A percentile compares a stretch with the other conserved stretches of the same genome.
These are phyloP conservation scores for Arthroderma sp. DNA, from an alignment of 2,329 filamentous ascomycete species.

Conservation along the genomic window DNA sequence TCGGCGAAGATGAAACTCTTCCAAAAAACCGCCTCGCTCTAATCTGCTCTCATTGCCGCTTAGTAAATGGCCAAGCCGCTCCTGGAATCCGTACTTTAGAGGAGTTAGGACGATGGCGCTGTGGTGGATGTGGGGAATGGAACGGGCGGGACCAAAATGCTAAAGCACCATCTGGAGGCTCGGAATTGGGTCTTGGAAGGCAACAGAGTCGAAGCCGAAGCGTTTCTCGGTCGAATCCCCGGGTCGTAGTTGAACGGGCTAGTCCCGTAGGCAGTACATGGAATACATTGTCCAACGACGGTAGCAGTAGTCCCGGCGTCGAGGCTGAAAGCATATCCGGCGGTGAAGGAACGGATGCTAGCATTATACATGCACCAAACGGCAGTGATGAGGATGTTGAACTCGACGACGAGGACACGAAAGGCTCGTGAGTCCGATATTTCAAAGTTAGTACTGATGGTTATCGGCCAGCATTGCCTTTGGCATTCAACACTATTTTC, in stretches of 20 bases:
- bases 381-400: conserved; percentile 5
- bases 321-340: conserved; percentile 2
- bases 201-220: conserved; percentile 2
- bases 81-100: conserved; percentile 65
- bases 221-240: background rate
- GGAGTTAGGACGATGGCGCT: conserved; percentile 78
- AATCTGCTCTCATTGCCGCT: conserved; percentile 66
- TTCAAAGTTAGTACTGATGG: background rate
- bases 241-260: background rate
- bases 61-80: conserved; percentile 92
- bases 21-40: conserved; percentile 82
- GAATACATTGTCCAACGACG: background rate
- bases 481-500: too few relatives aligned
- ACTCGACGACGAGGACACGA: background rate
- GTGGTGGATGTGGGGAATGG: conserved; percentile 64
- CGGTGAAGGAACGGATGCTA: conserved; percentile 2
- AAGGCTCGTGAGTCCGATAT: background rate
- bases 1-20: conserved; percentile 88
- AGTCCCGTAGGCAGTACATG: background rate
- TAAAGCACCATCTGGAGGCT: conserved; percentile 2
- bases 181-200: background rate
- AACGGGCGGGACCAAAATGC: conserved; percentile 70
- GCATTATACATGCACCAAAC: background rate
- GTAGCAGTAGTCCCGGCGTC: conserved; percentile 1
- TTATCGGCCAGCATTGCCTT: background rate